Evolutionary conservation across 768 basidiomycete species (phyloP).

Genomic region (Kwoniella sp.): DNA sequence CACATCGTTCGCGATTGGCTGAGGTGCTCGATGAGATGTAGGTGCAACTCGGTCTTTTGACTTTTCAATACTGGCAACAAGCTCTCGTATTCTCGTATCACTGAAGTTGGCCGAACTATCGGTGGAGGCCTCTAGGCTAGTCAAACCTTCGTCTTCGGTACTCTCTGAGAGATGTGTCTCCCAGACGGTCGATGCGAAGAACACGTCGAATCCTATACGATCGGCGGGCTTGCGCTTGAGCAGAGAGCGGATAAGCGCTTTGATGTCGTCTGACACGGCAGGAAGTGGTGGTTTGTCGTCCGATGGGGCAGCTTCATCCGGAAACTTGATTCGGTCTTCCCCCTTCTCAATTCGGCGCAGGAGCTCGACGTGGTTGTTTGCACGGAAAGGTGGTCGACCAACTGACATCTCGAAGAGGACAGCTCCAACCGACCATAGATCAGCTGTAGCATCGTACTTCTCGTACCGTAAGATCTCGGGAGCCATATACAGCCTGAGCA

Average conservation of each 20-base stretch:
- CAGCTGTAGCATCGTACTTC: constrained; percentile 96
- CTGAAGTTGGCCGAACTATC: constrained; percentile 30
- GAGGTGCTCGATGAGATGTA: constrained; percentile 23
- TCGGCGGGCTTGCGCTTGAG: constrained; percentile 82
- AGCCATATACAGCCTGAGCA: constrained; percentile 90
- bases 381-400: constrained; percentile 91
- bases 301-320: constrained; percentile 78
- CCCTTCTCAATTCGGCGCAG: constrained; percentile 87
- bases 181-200: constrained; percentile 74
- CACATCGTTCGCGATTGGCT: constrained; percentile 33
- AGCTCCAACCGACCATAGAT: constrained; percentile 97
- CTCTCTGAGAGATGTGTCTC: constrained; percentile 46
- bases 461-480: constrained; percentile 96
- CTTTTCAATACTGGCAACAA: constrained; percentile 27
- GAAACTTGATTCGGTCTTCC: constrained; percentile 84
- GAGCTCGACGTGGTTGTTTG: constrained; percentile 93
- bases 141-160: constrained; percentile 63
- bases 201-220: constrained; percentile 85
- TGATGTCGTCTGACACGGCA: constrained; percentile 73
- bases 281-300: constrained; percentile 50
- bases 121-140: constrained; percentile 42
- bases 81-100: constrained; percentile 16
- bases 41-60: constrained; percentile 25
- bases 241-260: constrained; percentile 79
- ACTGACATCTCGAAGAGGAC: constrained; percentile 95